phyloP scores from a whole-genome alignment of 805 yeast genomes.

The Teunomyces funiuensis region DNA sequence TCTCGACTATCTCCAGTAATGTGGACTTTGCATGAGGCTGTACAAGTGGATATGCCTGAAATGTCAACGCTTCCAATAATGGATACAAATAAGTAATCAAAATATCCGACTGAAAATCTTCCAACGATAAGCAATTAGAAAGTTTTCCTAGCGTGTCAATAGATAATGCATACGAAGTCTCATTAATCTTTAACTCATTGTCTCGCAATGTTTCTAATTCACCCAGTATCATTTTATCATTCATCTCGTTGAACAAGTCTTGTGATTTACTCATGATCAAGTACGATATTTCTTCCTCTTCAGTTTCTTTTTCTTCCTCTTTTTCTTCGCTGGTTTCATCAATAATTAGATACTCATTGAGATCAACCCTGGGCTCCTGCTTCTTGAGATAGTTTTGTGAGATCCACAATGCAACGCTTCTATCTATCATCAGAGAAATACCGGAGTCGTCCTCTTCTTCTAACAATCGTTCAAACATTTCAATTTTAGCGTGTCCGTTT shows the following conservation, averaged over 20 bases:
- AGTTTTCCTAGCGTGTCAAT: slow-evolving; percentile 44
- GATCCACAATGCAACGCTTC: slow-evolving; percentile 32
- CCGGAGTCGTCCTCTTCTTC: slow-evolving; percentile 7
- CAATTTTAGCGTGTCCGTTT: neutral
- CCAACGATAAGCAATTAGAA: slow-evolving; percentile 21
- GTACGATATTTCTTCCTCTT: slow-evolving; percentile 27
- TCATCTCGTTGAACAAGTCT: slow-evolving; percentile 37
- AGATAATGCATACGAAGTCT: slow-evolving; percentile 38
- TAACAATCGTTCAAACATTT: slow-evolving; percentile 16
- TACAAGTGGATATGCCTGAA: slow-evolving; percentile 41
- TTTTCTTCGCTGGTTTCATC: slow-evolving; percentile 19
- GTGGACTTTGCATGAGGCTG: slow-evolving; percentile 56
- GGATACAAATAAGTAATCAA: slow-evolving; percentile 73
- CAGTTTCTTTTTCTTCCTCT: slow-evolving; percentile 8
- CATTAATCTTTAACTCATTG: slow-evolving; percentile 13
- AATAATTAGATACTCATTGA: slow-evolving; percentile 15
- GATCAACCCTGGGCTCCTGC: slow-evolving; percentile 25
- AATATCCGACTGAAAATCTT: slow-evolving; percentile 46
- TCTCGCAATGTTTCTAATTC: slow-evolving; percentile 6
- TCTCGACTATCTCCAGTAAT: slow-evolving; percentile 45
- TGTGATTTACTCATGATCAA: slow-evolving; percentile 38
- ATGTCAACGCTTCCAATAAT: slow-evolving; percentile 70
- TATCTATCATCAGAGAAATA: slow-evolving; percentile 6
- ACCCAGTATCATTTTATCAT: slow-evolving; percentile 11
- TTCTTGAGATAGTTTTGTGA: slow-evolving; percentile 20